Evolutionary conservation across 2,329 filamentous ascomycete species (phyloP).

Genomic region (Sclerotinia minor): DNA sequence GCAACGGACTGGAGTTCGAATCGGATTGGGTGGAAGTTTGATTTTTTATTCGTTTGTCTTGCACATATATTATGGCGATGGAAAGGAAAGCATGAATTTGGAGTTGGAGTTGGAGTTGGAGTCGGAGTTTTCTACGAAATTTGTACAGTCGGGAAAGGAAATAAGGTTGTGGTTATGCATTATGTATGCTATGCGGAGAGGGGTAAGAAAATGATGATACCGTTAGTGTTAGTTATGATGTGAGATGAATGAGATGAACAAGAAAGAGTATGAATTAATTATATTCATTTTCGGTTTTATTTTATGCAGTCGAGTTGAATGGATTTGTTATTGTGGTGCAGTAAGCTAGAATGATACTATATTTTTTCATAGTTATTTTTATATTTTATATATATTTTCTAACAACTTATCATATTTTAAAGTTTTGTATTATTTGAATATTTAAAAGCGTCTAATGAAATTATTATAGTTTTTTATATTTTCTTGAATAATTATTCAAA

Average conservation of each 20-base stretch:
- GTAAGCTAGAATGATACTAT: not conserved
- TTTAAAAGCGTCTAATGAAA: too few relatives aligned
- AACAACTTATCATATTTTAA: too few relatives aligned
- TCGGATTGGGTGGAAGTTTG: not conserved
- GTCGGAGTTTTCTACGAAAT: not conserved
- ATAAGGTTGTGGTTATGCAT: not conserved
- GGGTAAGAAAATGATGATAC: not conserved
- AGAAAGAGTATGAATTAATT: not conserved
- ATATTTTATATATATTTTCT: too few relatives aligned
- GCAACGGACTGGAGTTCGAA: conserved; percentile 25
- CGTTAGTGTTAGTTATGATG: not conserved
- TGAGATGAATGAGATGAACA: not conserved
- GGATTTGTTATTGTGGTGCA: not conserved
- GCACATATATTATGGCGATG: conserved; percentile 5
- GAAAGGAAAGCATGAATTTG: not conserved
- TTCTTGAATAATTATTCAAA: too few relatives aligned
- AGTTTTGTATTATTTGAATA: too few relatives aligned
- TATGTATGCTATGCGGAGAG: not conserved
- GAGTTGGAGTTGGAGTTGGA: not conserved
- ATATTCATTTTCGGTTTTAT: not conserved
- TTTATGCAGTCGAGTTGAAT: not conserved
- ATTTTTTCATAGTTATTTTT: not conserved
- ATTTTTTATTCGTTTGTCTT: not conserved
- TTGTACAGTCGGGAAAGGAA: not conserved
- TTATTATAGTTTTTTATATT: too few relatives aligned